Evolutionary conservation across 129 eudicot species (phyloP), one percentile per base, ranked within the genome.

Genomic region (Gnaphalium uliginosum): DNA sequence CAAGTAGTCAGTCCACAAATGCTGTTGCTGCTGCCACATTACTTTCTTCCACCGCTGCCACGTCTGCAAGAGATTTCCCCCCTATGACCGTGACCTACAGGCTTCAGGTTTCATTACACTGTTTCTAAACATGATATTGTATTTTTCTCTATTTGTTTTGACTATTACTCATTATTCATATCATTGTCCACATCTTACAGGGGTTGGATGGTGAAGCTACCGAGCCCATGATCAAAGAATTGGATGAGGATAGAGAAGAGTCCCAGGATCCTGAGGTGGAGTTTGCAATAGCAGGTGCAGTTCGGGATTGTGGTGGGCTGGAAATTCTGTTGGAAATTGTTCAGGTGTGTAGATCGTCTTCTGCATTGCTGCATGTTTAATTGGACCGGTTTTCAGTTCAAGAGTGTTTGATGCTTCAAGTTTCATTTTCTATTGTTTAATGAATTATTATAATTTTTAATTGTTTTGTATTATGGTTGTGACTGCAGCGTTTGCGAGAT

Each of bases 191-290:
- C 19, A 13, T 81, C n/a, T 69, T 14, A 30, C 83, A 95, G 99
- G 99, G 99, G 15, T 83, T 95, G 81, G 99, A 95, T 78, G 99
- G 99, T 73, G 99, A 95, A 85, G 99, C 99, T 68, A 95, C 99
- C 5, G 99, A 95, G 77, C 97, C 96, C 65, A 95, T 95, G 99
- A 95, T 95, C 78, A 95, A 95, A 86, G 99, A 95, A 76, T 80
- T 95, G 63, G 99, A 95, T 27, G 99, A 95, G 75, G 99, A 95
- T 72, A 81, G 99, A 64, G 99, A 95, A 85, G 97, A 95, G 85
- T 87, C 92, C 43, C 97, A 95, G 87, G 99, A 95, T 80, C 99
- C 97, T 23, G 99, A 95, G 83, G 86, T 95, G 67, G 99, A 95
- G 82, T 95, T 95, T 80, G 97, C 99, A 7, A 91, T 95, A 71